Evolutionary conservation across 2,329 filamentous ascomycete species (phyloP), one percentile per base, ranked within the genome.

Genomic region (Exophiala bonariae): DNA sequence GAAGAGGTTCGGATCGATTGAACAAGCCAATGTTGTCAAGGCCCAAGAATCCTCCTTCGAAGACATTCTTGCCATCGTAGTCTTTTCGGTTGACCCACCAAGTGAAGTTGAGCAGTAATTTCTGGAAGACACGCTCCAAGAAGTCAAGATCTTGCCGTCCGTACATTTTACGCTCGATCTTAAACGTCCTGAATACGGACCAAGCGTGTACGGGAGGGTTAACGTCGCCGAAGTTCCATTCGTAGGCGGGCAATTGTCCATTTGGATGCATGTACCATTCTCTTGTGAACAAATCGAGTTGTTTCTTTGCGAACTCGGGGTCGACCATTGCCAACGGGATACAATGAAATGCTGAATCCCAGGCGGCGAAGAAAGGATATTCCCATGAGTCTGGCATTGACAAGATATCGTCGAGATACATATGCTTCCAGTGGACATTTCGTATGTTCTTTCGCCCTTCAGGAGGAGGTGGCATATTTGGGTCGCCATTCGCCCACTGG

Each of bases 71-170:
- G 61, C 90, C 92, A 8, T 96, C 89, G 9, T 80, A 79, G 61
- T 97, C 92, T 70, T 97, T 97, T 49, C 92, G 86, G 66, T 97
- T 97, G 16, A 96, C 92, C 92, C 92, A 97, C 93, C 93, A 97
- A 3, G 93, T 97, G 67, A 97, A 97, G 72, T 97, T 97, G 54
- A 97, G 77, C 18, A 97, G 75, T 50, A 97, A 71, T 68, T 97
- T 97, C 64, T 97, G 93, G 75, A 97, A 97, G 3, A 96, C 90
- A 16, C 92, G 82, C 74, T 97, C 92, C 8, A 97, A 78, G 70
- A 96, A 97, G 68, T 97, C 93, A 23, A 96, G 76, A 65, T 97
- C 92, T 63, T 96, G 89, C 26, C 89, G 83, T 32, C 92, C 93
- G 61, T 96, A 97, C 76, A 97, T 82, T 73, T 97, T 97, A 58